Evolutionary conservation across 1,284 basidiomycete species (phyloP).

Genomic region (Ustilago tritici): DNA sequence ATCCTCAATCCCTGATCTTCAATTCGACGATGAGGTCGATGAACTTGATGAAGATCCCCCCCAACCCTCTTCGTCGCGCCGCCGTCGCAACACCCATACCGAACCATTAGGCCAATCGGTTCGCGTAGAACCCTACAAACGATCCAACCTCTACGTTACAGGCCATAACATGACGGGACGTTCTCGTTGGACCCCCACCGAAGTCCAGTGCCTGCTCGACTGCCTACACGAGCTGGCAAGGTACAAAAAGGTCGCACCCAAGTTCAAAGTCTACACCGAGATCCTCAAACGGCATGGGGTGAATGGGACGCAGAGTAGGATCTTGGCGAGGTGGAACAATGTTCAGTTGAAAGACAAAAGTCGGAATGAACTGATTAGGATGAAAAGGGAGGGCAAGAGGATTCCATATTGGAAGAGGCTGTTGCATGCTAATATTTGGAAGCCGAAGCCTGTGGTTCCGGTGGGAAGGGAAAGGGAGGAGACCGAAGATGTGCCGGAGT

Average conservation of each 20-base stretch:
- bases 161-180: conserved; percentile 56
- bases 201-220: conserved; percentile 31
- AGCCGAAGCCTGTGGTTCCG: conserved; percentile 13
- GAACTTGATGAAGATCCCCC: conserved; percentile 28
- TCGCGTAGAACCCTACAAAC: conserved; percentile 44
- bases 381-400: conserved; percentile 41
- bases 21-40: conserved; percentile 29
- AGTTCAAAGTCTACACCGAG: conserved; percentile 44
- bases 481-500: conserved; percentile 41
- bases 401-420: conserved; percentile 56
- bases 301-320: conserved; percentile 20
- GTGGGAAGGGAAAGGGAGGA: conserved; percentile 17
- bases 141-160: conserved; percentile 49
- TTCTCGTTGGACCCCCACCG: conserved; percentile 38
- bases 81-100: conserved; percentile 12
- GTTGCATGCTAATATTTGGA: conserved; percentile 50
- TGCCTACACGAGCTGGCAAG: conserved; percentile 41
- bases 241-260: conserved; percentile 42
- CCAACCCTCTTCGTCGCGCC: background rate
- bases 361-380: conserved; percentile 52
- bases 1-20: background rate
- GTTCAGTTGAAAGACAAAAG: conserved; percentile 64
- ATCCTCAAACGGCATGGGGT: conserved; percentile 49
- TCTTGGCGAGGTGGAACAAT: conserved; percentile 55
- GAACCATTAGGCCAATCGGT: conserved; percentile 30